These are phyloP conservation scores for Dothideomycetes sp. DNA, from an alignment of 2,329 filamentous ascomycete genomes.

Conservation along the genomic window DNA sequence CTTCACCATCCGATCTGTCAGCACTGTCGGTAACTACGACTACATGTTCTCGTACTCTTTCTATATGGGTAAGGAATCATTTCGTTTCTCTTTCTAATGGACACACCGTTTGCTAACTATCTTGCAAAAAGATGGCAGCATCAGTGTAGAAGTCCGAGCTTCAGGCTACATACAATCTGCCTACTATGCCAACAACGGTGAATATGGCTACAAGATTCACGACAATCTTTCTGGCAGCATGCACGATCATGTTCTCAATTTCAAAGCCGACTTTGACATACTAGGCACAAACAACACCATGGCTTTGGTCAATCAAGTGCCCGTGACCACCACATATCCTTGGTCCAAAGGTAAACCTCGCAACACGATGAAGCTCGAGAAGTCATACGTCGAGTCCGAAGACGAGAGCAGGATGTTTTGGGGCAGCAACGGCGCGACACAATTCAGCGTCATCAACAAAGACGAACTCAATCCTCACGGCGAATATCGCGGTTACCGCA, in stretches of 20 bases:
- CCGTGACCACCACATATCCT: slow-evolving; percentile 31
- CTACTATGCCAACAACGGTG: slow-evolving; percentile 36
- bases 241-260: slow-evolving; percentile 49
- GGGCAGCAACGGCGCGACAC: slow-evolving; percentile 38
- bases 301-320: slow-evolving; percentile 25
- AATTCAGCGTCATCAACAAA: slow-evolving; percentile 45
- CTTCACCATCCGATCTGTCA: slow-evolving; percentile 38
- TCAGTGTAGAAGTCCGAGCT: slow-evolving; percentile 42
- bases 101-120: too few species aligned
- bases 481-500: slow-evolving; percentile 44
- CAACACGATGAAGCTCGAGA: slow-evolving; percentile 45
- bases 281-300: slow-evolving; percentile 38
- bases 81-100: neutral
- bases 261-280: slow-evolving; percentile 47
- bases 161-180: slow-evolving; percentile 46
- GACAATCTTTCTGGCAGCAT: slow-evolving; percentile 41
- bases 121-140: slow-evolving; percentile 35
- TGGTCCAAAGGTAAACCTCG: slow-evolving; percentile 41
- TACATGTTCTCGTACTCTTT: slow-evolving; percentile 43
- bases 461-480: slow-evolving; percentile 42
- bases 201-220: slow-evolving; percentile 44
- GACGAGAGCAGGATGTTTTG: slow-evolving; percentile 37
- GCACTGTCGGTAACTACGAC: slow-evolving; percentile 47
- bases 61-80: slow-evolving; percentile 28
- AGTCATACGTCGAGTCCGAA: slow-evolving; percentile 31